A percentile compares a stretch with the other conserved stretches of the same genome.
Conservation (phyloP, 305 asterid genomes). For the Fraxinus xanthoxyloides region DNA sequence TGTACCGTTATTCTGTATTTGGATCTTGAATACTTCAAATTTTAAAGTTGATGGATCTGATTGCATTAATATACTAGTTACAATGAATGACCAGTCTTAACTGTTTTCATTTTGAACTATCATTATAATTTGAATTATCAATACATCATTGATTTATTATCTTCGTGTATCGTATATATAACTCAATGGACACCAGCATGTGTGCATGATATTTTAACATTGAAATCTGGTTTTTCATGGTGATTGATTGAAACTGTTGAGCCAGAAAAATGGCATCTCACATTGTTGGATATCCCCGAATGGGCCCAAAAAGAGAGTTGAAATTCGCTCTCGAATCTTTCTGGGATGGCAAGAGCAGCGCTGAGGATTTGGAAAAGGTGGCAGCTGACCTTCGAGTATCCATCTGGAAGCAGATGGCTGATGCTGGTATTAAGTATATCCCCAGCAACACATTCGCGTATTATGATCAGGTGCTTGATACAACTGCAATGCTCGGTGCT, state of each 20-base stretch:
- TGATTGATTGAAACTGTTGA: slow-evolving; percentile 22
- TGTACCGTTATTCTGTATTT: slow-evolving; percentile 16
- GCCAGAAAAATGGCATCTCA: slow-evolving; percentile 81
- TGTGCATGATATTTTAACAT: not conserved
- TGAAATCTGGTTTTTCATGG: not conserved
- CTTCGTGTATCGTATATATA: not conserved
- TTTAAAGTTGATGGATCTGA: slow-evolving; percentile 26
- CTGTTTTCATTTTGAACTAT: not conserved
- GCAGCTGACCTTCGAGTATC: slow-evolving; percentile 66
- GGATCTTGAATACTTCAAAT: slow-evolving; percentile 28
- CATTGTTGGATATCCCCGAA: slow-evolving; percentile 85
- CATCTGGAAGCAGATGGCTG: slow-evolving; percentile 89
- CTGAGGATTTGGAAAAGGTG: slow-evolving; percentile 75
- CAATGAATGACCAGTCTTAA: not conserved
- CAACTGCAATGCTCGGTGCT: slow-evolving; percentile 81
- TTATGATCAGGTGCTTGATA: slow-evolving; percentile 83
- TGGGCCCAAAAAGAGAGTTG: slow-evolving; percentile 97
- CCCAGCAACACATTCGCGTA: slow-evolving; percentile 86
- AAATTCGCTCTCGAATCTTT: slow-evolving; percentile 86
- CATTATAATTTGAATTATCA: not conserved
- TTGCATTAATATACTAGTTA: not conserved
- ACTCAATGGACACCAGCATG: not conserved
- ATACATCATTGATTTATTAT: too few species aligned
- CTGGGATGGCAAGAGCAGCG: slow-evolving; percentile 88
- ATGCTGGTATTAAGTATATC: slow-evolving; percentile 66